Evolutionary conservation across 1,139 yeast species (phyloP), one percentile per base, ranked within the genome.

Genomic region (Pichia sp.): DNA sequence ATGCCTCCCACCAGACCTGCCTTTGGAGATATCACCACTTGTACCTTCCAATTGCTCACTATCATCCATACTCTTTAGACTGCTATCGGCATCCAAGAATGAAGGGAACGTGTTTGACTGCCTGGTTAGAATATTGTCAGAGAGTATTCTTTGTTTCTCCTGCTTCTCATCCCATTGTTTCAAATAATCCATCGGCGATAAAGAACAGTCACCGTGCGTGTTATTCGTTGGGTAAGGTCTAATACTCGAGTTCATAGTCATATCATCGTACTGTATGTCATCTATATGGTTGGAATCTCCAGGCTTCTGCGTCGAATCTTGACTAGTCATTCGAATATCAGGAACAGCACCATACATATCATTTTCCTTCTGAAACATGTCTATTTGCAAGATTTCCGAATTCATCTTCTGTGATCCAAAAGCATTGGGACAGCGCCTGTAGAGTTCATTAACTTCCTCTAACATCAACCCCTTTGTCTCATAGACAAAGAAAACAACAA

Each of bases 391-490:
- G 28, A 58, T 55, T 21, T 24, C 14, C 11, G 26, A 22, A 26
- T 42, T 44, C 16, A 25, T 6, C n/a, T 32, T 24, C 5, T 55
- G 47, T 3, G 77, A 71, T 28, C 52, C 57, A 29, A 67, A 54
- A 3, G 79, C 75, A 47, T 58, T 63, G 23, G 55, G 46, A 51
- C 79, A 72, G 35, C 64, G 63, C 32, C 59, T 51, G 45, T 79
- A 82, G 40, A 68, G 45, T 42, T 63, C 69, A 55, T 78, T 85
- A 47, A 78, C 75, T 53, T 77, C 81, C 56, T 78, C 86, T 58
- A 78, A 66, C 42, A 74, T 63, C 47, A 76, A 66, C 15, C 83
- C 82, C 58, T 74, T 77, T 22, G 86, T 77, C 59, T 78, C 85
- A 51, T 69, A 72, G 34, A 79, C 74, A 46, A 67, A 65, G 56